Conservation (phyloP, 352 stramenopile genomes). For the Aphanomyces stellatus region DNA sequence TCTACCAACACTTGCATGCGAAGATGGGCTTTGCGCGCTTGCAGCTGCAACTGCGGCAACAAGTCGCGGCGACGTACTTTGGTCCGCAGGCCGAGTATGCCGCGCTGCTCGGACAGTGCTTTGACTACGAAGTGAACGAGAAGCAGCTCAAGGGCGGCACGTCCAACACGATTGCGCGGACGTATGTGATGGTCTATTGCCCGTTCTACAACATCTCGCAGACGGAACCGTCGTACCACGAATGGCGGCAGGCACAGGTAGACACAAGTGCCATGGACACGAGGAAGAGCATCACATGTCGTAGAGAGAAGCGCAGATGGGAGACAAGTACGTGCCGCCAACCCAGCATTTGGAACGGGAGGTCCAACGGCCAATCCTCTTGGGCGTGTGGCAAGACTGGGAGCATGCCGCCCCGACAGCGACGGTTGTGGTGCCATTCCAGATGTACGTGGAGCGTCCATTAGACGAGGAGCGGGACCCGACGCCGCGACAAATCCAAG, state of each 20-base stretch:
- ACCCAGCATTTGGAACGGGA: not conserved
- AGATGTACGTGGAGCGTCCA: not conserved
- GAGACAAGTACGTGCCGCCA: not conserved
- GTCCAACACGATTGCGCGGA: conserved; percentile 59
- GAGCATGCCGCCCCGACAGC: not conserved
- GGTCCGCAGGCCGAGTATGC: conserved; percentile 35
- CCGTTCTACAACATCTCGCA: conserved; percentile 79
- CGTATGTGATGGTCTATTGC: conserved; percentile 49
- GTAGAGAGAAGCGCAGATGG: conserved; percentile 17
- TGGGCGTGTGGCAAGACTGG: conserved; percentile 14
- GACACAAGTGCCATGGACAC: conserved; percentile 12
- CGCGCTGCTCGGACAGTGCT: conserved; percentile 52
- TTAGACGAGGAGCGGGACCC: not conserved
- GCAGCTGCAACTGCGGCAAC: not conserved
- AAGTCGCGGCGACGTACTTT: conserved; percentile 26
- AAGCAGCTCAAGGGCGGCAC: conserved; percentile 69
- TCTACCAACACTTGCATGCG: conserved; percentile 4
- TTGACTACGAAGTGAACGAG: conserved; percentile 50
- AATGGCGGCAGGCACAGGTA: conserved; percentile 44
- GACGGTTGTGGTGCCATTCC: not conserved
- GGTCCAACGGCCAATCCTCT: conserved; percentile 4
- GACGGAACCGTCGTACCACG: conserved; percentile 45
- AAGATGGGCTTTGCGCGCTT: not conserved
- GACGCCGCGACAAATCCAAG: not conserved
- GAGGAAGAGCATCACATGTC: not conserved